Evolutionary conservation across 192 early-diverging fungal genomes (phyloP).

Genomic region (Rhizoclosmatium sp.): DNA sequence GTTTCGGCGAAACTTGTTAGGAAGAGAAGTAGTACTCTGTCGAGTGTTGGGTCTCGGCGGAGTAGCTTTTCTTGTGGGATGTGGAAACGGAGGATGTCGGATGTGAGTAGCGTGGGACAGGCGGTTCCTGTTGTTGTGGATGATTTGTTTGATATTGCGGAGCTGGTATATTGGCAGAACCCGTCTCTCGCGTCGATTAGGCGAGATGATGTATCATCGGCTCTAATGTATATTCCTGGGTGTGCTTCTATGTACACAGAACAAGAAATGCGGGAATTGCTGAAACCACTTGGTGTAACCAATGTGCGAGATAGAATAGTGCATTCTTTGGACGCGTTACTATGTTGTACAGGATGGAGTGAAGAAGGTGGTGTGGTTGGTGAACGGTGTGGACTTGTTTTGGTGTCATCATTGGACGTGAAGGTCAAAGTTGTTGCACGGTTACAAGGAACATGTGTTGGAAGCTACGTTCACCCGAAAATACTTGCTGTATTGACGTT

Average conservation of each 20-base stretch:
- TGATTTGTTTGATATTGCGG: background rate
- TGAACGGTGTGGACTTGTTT: background rate
- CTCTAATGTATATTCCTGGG: background rate
- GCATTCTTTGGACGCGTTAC: conserved; percentile 17
- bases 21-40: background rate
- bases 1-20: background rate
- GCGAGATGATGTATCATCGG: background rate
- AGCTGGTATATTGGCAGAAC: background rate
- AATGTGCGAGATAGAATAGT: conserved; percentile 1
- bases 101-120: background rate
- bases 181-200: background rate
- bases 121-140: background rate
- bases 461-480: too few relatives aligned
- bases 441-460: too few relatives aligned
- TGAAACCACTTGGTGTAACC: background rate
- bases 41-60: background rate
- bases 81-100: background rate
- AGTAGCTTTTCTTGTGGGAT: background rate
- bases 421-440: too few relatives aligned
- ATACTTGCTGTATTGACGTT: too few relatives aligned
- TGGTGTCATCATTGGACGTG: background rate
- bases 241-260: conserved; percentile 2
- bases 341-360: conserved; percentile 11
- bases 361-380: background rate
- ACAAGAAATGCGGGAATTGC: background rate